Evolutionary conservation across 2,329 filamentous ascomycete genomes (phyloP).

Genomic region (Paracamarosporium sp.): DNA sequence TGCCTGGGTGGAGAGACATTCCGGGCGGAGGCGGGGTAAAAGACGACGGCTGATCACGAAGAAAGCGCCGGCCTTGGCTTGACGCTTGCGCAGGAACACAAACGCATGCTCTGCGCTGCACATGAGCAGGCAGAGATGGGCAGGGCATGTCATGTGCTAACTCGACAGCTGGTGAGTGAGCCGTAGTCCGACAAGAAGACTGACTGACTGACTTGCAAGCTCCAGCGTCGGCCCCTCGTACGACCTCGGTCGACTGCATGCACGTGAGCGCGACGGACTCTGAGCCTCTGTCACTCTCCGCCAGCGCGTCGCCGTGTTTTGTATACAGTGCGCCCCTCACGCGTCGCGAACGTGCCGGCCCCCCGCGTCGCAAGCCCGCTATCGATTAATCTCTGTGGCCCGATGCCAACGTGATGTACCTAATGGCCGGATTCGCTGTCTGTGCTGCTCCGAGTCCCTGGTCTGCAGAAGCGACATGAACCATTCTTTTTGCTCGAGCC

Average conservation of each 20-base stretch:
- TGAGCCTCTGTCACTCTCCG: neutral
- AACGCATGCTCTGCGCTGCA: neutral
- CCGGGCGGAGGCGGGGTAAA: neutral
- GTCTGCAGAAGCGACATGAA: neutral
- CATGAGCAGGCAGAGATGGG: neutral
- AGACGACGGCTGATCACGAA: neutral
- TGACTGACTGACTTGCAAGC: too few relatives aligned
- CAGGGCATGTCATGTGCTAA: too few relatives aligned
- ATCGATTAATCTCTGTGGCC: conserved; percentile 1
- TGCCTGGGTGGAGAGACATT: conserved; percentile 2
- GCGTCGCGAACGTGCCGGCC: neutral
- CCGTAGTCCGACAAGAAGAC: too few relatives aligned
- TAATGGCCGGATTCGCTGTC: neutral
- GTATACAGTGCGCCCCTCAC: neutral
- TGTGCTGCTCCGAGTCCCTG: conserved; percentile 2
- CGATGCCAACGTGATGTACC: neutral
- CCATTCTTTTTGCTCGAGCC: neutral
- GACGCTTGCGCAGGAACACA: conserved; percentile 7
- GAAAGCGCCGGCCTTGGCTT: neutral
- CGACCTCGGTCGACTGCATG: too few relatives aligned
- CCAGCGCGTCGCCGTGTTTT: neutral
- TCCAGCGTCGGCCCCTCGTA: too few relatives aligned
- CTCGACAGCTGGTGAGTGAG: too few relatives aligned
- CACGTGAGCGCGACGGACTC: too few relatives aligned
- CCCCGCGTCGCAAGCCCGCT: neutral